Base-by-base conservation (phyloP, 305 asterid species). In the Rubia tinctorum region DNA sequence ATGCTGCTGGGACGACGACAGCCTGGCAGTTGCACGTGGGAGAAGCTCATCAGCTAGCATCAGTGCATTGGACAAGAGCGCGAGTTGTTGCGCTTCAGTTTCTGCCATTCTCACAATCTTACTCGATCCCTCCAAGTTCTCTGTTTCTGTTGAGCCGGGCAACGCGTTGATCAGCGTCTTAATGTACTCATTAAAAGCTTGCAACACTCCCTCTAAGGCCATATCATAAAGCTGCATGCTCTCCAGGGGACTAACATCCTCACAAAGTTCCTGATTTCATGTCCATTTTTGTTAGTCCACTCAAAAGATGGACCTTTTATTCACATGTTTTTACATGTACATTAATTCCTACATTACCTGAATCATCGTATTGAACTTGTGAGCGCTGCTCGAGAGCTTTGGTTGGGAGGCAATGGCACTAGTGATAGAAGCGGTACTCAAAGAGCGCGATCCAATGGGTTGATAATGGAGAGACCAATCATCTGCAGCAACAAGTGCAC, bases 401-500 rank as follows among this genome's bases (percentile, higher is more conserved):
- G 87, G 95, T 74, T 88, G 96, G 49, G 88, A 88, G 9, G 78
- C 34, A 10, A 74, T 66, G 10, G 75, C 73, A 67, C 85, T 77
- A 7, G 79, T 76, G 18, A 76, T 80, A 5, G 90, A 76, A 18
- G 84, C 65, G 62, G 84, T 64, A 40, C 92, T 86, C 79, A 90
- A 82, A 10, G 86, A 79, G 62, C 96, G 95, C 10, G 90, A 80
- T 3, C 92, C 86, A 23, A 82, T 77, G 0, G 89, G 91, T 0
- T 90, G 80, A 83, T 84, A 86, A 55, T 73, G 53, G 73, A 91
- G 87, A 0, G 81, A 80, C 97, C 98, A 93, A 82, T 91, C 96
- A 76, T 91, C 97, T 56, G 89, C 85, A 53, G 96, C 96, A 69
- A 96, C 97, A 76, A 88, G 78, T 0, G 98, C 98, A 51, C 94